These are phyloP conservation scores for Backusella sp. DNA, from an alignment of 192 early-diverging fungal species.

Conservation along the genomic window DNA sequence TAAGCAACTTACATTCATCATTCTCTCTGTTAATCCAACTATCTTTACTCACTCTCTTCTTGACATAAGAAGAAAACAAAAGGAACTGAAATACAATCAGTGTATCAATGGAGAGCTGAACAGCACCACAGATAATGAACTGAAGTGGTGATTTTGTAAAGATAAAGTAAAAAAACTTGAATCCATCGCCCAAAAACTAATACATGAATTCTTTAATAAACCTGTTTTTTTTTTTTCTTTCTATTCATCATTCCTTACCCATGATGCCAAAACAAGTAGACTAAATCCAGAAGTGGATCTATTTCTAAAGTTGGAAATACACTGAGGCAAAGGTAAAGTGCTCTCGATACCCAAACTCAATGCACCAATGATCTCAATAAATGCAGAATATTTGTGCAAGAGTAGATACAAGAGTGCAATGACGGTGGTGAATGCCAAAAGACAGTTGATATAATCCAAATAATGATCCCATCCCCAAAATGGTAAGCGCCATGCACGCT, in stretches of 20 bases:
- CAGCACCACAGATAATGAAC: constrained; percentile 55
- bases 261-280: constrained; percentile 28
- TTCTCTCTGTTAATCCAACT: neutral
- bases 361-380: constrained; percentile 40
- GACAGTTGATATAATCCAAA: constrained; percentile 38
- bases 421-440: constrained; percentile 23
- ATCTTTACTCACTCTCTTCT: constrained; percentile 12
- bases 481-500: constrained; percentile 1
- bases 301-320: constrained; percentile 41
- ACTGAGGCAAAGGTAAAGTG: constrained; percentile 60
- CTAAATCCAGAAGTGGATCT: constrained; percentile 54
- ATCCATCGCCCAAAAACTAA: constrained; percentile 56
- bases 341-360: constrained; percentile 52
- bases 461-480: constrained; percentile 47
- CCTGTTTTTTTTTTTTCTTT: neutral
- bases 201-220: neutral
- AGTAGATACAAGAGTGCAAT: constrained; percentile 29
- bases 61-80: constrained; percentile 34
- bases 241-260: constrained; percentile 21
- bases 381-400: constrained; percentile 21
- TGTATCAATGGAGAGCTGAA: constrained; percentile 52
- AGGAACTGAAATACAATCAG: constrained; percentile 51
- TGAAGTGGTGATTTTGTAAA: constrained; percentile 47
- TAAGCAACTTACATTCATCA: neutral
- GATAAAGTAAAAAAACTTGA: constrained; percentile 60